Evolutionary conservation across 164 flowering plant species (phyloP).

Genomic region (Umbellularia californica): DNA sequence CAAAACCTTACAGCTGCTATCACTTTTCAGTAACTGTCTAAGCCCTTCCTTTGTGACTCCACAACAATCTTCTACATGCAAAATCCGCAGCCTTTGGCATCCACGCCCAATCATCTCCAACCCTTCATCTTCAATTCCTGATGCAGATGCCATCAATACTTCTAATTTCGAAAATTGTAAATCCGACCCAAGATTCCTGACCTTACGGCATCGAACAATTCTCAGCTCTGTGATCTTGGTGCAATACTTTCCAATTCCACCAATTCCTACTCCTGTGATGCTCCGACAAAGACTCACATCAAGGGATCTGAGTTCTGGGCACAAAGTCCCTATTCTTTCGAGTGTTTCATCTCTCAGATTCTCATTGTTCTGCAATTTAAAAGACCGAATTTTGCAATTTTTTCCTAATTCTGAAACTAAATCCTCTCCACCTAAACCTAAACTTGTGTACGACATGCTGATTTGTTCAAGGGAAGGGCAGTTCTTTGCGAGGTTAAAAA

Average conservation of each 20-base stretch:
- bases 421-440: conserved; percentile 32
- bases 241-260: conserved; percentile 29
- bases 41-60: conserved; percentile 41
- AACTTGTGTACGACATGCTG: conserved; percentile 39
- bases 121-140: conserved; percentile 34
- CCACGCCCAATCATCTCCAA: conserved; percentile 27
- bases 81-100: conserved; percentile 25
- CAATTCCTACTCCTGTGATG: conserved; percentile 37
- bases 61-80: conserved; percentile 39
- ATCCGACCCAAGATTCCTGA: conserved; percentile 19
- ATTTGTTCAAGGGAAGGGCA: conserved; percentile 34
- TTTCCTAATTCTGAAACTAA: conserved; percentile 1
- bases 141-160: conserved; percentile 24
- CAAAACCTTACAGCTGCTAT: not conserved
- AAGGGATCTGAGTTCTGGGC: conserved; percentile 40
- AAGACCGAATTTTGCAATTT: conserved; percentile 19
- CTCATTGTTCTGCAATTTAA: conserved; percentile 27
- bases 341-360: conserved; percentile 27
- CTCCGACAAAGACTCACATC: conserved; percentile 29
- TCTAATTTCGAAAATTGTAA: conserved; percentile 33
- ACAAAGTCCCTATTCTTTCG: conserved; percentile 18
- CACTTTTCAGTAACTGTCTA: not conserved
- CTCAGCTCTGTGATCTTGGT: conserved; percentile 29
- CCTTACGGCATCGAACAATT: conserved; percentile 21
- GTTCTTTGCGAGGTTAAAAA: conserved; percentile 28